phyloP scores from a whole-genome alignment of 345 rosid species.

The Populus simonii region DNA sequence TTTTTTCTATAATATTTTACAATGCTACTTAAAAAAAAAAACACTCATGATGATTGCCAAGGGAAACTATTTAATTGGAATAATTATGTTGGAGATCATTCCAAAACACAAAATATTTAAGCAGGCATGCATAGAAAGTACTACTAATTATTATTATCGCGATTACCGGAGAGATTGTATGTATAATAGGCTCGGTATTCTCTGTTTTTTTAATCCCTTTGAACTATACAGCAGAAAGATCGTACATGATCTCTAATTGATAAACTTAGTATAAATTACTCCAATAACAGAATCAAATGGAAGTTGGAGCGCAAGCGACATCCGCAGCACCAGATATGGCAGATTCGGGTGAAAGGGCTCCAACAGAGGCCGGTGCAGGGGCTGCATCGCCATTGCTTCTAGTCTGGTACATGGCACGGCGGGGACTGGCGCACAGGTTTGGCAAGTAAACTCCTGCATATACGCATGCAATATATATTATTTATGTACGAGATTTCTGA shows the following conservation, averaged over 20 bases:
- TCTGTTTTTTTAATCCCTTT: not conserved
- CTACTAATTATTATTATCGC: no score
- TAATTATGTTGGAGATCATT: not conserved
- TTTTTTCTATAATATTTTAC: no score
- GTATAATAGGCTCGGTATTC: no score
- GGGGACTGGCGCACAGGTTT: constrained; percentile 7
- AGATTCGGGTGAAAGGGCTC: not conserved
- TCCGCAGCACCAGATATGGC: not conserved
- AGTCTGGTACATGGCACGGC: constrained; percentile 8
- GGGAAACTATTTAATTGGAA: not conserved
- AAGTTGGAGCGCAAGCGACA: not conserved
- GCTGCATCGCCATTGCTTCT: not conserved
- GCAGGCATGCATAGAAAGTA: not conserved
- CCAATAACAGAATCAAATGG: not conserved
- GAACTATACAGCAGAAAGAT: not conserved
- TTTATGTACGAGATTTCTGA: not conserved
- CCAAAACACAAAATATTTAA: no score
- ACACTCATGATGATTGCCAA: not conserved
- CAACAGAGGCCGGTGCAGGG: not conserved
- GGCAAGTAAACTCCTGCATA: constrained; percentile 13
- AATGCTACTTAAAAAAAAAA: no score
- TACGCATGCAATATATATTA: not conserved
- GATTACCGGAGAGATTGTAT: no score
- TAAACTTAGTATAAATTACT: not conserved
- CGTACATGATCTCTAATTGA: not conserved